A percentile compares a stretch with the other conserved stretches of the same genome.
Conservation (phyloP, 176 grass and related monocot species). For the Rhynchospora breviuscula region DNA sequence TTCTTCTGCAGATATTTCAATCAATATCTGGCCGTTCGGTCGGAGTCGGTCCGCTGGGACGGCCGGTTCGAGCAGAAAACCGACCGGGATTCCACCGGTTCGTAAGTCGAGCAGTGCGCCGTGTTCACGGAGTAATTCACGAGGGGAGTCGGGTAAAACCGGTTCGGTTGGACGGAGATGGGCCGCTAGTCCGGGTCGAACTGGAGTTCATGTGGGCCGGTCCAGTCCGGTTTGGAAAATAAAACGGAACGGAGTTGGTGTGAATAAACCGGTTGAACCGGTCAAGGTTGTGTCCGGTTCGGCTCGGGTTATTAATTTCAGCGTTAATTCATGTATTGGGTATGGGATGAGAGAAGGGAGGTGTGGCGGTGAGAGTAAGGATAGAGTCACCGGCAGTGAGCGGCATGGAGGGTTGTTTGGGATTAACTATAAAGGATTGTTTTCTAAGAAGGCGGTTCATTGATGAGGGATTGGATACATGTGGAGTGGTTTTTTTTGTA, state of each 20-base stretch:
- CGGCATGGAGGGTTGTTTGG: slow-evolving; percentile 36
- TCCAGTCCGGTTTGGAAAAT: slow-evolving; percentile 78
- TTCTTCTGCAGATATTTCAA: slow-evolving; percentile 50
- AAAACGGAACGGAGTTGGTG: neutral
- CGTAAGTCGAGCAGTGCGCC: slow-evolving; percentile 67
- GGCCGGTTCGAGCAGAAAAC: slow-evolving; percentile 21
- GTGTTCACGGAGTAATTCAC: slow-evolving; percentile 82
- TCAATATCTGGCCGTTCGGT: slow-evolving; percentile 88
- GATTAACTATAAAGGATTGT: slow-evolving; percentile 41
- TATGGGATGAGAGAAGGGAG: slow-evolving; percentile 51
- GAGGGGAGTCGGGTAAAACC: slow-evolving; percentile 42
- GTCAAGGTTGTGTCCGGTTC: slow-evolving; percentile 17
- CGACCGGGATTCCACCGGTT: neutral
- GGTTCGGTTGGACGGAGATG: slow-evolving; percentile 26
- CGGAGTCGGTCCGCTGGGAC: slow-evolving; percentile 66
- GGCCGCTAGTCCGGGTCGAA: slow-evolving; percentile 54
- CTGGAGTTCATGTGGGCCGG: slow-evolving; percentile 57
- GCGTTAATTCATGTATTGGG: slow-evolving; percentile 77
- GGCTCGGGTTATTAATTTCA: slow-evolving; percentile 46
- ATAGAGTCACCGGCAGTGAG: neutral
- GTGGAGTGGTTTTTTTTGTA: neutral
- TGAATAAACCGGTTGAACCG: neutral
- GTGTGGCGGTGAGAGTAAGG: slow-evolving; percentile 18
- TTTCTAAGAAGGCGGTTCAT: slow-evolving; percentile 80
- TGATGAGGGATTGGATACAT: slow-evolving; percentile 11